Evolutionary conservation across 2,329 filamentous ascomycete species (phyloP), one percentile per base, ranked within the genome.

Genomic region (Penicillium sp.): DNA sequence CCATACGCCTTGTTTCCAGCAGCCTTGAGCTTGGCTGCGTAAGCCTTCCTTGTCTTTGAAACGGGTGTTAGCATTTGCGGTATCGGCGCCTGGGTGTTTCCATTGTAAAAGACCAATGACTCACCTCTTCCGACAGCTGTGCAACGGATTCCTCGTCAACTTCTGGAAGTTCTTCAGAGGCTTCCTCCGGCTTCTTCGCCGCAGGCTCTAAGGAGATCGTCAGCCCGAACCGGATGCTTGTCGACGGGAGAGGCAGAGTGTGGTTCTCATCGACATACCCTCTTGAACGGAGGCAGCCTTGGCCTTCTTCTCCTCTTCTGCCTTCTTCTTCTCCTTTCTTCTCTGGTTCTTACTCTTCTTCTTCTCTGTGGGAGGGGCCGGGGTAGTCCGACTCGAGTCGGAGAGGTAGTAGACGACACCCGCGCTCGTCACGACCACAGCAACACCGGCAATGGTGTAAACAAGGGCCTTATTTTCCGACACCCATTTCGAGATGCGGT

Each of bases 1-100:
- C 88, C 89, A 65, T 96, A 98, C 7, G 93, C 88, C 74, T 93
- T 94, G 78, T 98, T 98, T 53, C 93, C 93, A 26, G 87, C 87
- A 54, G 87, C 88, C 78, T 98, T 98, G 60, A 98, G 77, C 75
- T 95, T 94, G 51, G 83, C 83, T 31, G 93, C 89, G 70, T 87
- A 93, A 49, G 88, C 83, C 68, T 90, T 89, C 58, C 88, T 83
- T 68, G 95, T 82, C 71, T 91, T 69, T 43, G 32, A 34, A n/a
- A n/a, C n/a, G n/a, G n/a, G n/a, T n/a, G n/a, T n/a, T n/a, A n/a
- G n/a, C n/a, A n/a, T n/a, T n/a, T n/a, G n/a, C n/a, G n/a, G n/a
- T n/a, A n/a, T n/a, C n/a, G n/a, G n/a, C n/a, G n/a, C n/a, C n/a
- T n/a, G n/a, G n/a, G n/a, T n/a, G n/a, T n/a, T n/a, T n/a, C n/a